phyloP scores from a whole-genome alignment of 208 protist genomes.

The Trypanosomatidae sp. region DNA sequence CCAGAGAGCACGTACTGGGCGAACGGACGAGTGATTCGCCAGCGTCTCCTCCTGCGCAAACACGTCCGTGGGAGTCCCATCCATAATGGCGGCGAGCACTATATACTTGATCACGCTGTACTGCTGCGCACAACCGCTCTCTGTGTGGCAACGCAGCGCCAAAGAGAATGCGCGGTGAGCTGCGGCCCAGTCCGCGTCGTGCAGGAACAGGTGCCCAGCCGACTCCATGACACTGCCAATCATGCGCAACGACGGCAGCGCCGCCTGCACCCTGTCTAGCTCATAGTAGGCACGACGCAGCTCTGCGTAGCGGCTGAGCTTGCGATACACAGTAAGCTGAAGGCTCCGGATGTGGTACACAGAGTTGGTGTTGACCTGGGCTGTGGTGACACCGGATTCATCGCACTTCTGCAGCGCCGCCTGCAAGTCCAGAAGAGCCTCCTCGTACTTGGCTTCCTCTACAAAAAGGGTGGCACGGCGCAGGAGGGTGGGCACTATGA shows the following conservation, averaged over 20 bases:
- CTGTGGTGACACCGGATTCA: neutral
- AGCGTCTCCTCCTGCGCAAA: conserved; percentile 45
- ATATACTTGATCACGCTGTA: conserved; percentile 92
- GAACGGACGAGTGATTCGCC: conserved; percentile 22
- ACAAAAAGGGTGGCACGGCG: conserved; percentile 30
- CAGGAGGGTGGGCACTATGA: conserved; percentile 94
- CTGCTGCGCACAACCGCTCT: conserved; percentile 92
- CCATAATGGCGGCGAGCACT: conserved; percentile 87
- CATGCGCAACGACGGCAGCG: conserved; percentile 88
- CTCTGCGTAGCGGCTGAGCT: conserved; percentile 21
- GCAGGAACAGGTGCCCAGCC: conserved; percentile 84
- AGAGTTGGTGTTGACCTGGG: conserved; percentile 20
- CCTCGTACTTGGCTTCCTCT: conserved; percentile 13
- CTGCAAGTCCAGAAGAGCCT: conserved; percentile 17
- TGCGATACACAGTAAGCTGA: conserved; percentile 20
- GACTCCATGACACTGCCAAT: conserved; percentile 93
- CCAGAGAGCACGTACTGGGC: conserved; percentile 39
- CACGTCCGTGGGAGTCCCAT: conserved; percentile 32
- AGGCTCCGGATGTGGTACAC: conserved; percentile 16
- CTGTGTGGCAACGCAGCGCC: conserved; percentile 94
- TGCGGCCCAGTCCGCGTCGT: conserved; percentile 85
- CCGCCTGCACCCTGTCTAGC: conserved; percentile 39
- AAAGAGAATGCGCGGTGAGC: conserved; percentile 94
- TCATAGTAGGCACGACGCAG: conserved; percentile 48
- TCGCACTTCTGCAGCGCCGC: conserved; percentile 15